Base-by-base conservation (phyloP, 352 stramenopile species). In the Pythium oligandrum region DNA sequence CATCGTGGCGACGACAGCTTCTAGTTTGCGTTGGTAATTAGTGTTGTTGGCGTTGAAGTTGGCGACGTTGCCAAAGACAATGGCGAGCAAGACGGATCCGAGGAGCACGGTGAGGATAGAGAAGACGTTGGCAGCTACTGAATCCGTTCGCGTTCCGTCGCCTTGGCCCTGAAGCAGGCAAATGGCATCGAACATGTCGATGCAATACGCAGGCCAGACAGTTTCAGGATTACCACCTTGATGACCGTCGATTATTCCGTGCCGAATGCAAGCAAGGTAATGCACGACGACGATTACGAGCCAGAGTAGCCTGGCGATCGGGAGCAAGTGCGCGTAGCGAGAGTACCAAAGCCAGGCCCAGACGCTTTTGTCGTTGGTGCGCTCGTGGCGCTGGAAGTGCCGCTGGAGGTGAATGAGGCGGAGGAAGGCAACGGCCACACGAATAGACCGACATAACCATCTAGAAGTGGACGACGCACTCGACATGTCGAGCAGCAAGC, bases 11-110 rank as follows among this genome's bases (percentile, higher is more conserved):
- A 85, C 71, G 1, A 90, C 67, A 35, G 64, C 51, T 40, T 88
- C 78, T 71, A 86, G 81, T 46, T 89, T 89, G 1, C 73, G 69
- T 47, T 83, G 65, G 48, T 84, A 91, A 33, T 57, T 69, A 0
- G 68, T 81, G 6, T 56, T 51, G 35, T 75, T 78, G 6, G 71
- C 65, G 34, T 75, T 75, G 40, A 88, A 80, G 44, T 82, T 70
- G 3, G 64, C 70, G 7, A 91, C 78, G 45, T 88, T 36, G 17
- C 75, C 78, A 37, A 88, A 89, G 4, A 89, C 58, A 10, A 87
- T 67, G 6, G 76, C 78, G 2, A 91, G 56, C 1, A 79, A 40
- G 40, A 91, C 55, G 0, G 78, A 79, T 3, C 78, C 76, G 3
- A 83, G 5, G 0, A 91, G 63, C 4, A 81, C 55, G 4, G 58